Conservation (phyloP, 2,329 filamentous ascomycete genomes). For the Rutstroemia sp. region DNA sequence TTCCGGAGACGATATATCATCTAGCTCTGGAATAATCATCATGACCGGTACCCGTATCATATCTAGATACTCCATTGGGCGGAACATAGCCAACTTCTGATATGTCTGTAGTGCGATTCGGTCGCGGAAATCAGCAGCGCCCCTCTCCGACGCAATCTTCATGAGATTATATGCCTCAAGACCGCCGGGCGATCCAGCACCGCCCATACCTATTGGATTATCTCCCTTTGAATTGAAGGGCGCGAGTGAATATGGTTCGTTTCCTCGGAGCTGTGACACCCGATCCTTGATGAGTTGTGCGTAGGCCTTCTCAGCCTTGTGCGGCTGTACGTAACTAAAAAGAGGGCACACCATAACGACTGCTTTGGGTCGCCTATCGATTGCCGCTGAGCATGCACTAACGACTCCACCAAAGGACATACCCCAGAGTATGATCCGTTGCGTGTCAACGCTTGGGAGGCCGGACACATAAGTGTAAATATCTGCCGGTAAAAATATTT, state of each 20-base stretch:
- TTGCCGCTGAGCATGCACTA: conserved; percentile 32
- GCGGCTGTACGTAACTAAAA: background rate
- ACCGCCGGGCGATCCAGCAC: background rate
- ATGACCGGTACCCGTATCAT: background rate
- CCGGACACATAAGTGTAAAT: conserved; percentile 32
- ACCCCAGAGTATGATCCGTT: conserved; percentile 32
- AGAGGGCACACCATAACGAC: conserved; percentile 26
- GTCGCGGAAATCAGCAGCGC: background rate
- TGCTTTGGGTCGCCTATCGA: conserved; percentile 33
- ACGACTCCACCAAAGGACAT: conserved; percentile 31
- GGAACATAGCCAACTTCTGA: background rate
- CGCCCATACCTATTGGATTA: background rate
- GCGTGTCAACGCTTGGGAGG: conserved; percentile 26
- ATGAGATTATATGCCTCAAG: background rate
- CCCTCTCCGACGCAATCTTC: background rate
- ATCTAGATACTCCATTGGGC: background rate
- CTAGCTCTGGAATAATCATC: background rate
- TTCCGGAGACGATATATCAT: background rate
- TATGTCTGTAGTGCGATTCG: background rate
- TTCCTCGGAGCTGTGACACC: background rate
- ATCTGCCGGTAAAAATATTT: background rate
- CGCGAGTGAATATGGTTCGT: background rate
- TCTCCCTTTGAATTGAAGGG: background rate
- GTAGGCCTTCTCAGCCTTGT: background rate
- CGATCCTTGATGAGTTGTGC: background rate